Base-by-base conservation (phyloP, 495 filamentous ascomycete species). In the Thermochaetoides thermophila region DNA sequence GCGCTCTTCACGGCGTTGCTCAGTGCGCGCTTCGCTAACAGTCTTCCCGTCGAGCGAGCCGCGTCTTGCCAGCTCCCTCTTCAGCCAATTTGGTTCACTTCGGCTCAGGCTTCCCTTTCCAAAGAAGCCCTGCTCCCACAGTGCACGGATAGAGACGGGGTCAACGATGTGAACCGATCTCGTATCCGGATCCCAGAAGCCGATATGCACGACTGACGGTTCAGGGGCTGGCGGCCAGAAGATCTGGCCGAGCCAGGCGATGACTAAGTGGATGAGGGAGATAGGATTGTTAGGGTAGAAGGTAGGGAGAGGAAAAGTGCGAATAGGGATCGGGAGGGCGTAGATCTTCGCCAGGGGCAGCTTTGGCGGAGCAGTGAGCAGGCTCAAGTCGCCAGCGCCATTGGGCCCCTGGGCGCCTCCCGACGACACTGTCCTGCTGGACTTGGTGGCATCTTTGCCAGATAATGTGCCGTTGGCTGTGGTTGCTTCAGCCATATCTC, bases 61-160 rank as follows among this genome's bases (percentile, higher is more conserved):
- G 27, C 71, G 63, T 38, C 74, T 68, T 31, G 71, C 71, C 47
- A 79, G 81, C 50, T 93, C 83, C 31, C 81, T 65, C 31, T 78
- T 79, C 32, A 95, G 53, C 89, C 89, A 99, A 35, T 72, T 84
- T 3, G 87, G 89, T 51, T 96, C 86, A 56, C 84, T 93, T 43
- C 89, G 74, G 53, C 85, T 94, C 38, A 96, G 63, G 34, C 60
- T 84, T 29, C 89, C 89, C 56, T 93, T 95, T 27, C 89, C 89
- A 53, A 84, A 99, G 56, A 96, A 96, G 1, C 89, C 89, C 50
- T 82, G 76, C 52, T 93, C 79, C 89, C 89, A 99, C 17, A 99
- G 59, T 7, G 76, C 80, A 23, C 77, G 69, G 29, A 91, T 76
- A 2, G 81, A 70, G 21, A 61, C 61, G 26, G 71, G 59, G 46